Base-by-base conservation (phyloP, 352 stramenopile species). In the Phytophthora palmivora region DNA sequence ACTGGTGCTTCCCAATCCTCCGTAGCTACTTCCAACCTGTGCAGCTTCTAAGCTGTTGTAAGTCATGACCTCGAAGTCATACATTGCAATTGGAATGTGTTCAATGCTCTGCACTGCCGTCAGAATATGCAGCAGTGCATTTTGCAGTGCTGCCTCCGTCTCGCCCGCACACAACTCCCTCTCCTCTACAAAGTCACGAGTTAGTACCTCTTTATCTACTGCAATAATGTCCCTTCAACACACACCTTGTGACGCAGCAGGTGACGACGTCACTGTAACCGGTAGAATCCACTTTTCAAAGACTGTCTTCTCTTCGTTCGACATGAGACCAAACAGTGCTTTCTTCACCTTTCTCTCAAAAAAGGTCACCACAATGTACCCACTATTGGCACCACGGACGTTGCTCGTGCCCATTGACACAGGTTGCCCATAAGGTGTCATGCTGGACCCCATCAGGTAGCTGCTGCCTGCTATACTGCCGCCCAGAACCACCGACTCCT, bases 211-310 rank as follows among this genome's bases (percentile, higher is more conserved):
- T 11, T 1, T 15, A 3, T 22, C 38, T 11, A 10, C 4, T 28
- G n/a, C n/a, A 14, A n/a, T 32, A 4, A 21, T 18, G 2, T 14
- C 7, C 3, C n/a, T 2, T 44, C 8, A 16, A 36, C 4, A 54
- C 61, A 30, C 38, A 82, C 74, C 76, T 60, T 81, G 69, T 6
- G 76, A 74, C 30, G 72, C 74, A 53, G 68, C 57, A 15, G 79
- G 60, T n/a, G 67, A 73, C 39, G 72, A 72, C 34, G 70, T 64
- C n/a, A 94, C 78, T 24, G 70, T 82, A 15, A 94, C 63, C 0
- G 86, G 86, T 42, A 94, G 38, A 30, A 91, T 63, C 86, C 86
- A 94, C 56, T 95, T 92, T 58, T 95, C 86, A 56, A 90, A 95
- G n/a, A 88, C 67, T 34, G 87, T 75, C 63, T 92, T 92, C 64